Conservation (phyloP, 164 flowering plant genomes). For the Piper betle region DNA sequence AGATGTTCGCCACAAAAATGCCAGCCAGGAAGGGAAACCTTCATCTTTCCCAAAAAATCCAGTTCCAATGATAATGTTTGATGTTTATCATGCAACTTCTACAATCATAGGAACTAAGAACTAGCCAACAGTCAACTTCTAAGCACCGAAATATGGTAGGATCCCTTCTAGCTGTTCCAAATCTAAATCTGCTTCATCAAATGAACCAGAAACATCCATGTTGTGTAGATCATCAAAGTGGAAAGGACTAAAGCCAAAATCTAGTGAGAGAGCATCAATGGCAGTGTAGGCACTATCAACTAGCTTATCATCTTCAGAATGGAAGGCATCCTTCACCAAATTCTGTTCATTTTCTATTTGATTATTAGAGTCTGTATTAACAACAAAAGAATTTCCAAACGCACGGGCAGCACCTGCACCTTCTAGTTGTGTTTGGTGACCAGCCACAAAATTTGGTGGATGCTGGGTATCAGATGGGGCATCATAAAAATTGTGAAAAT, state of each 20-base stretch:
- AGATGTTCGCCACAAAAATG: too few relatives aligned
- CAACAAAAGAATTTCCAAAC: constrained; percentile 5
- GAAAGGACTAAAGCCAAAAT: constrained; percentile 27
- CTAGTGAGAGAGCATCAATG: constrained; percentile 22
- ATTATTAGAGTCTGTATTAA: constrained; percentile 19
- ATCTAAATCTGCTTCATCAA: constrained; percentile 25
- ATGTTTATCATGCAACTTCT: too few relatives aligned
- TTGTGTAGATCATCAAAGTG: constrained; percentile 8
- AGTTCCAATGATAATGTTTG: too few relatives aligned
- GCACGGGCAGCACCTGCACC: constrained; percentile 10
- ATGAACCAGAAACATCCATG: constrained; percentile 13
- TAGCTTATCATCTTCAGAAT: constrained; percentile 22
- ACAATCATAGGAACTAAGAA: not conserved
- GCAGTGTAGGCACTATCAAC: constrained; percentile 32
- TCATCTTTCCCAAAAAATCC: too few relatives aligned
- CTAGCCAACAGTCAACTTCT: constrained; percentile 5
- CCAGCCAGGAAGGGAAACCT: too few relatives aligned
- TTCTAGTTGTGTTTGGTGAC: constrained; percentile 17
- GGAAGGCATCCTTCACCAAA: constrained; percentile 32
- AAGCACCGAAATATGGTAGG: constrained; percentile 49
- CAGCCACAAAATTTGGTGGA: constrained; percentile 16
- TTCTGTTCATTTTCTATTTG: constrained; percentile 20
- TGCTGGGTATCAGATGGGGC: constrained; percentile 16
- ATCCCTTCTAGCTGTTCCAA: constrained; percentile 24
- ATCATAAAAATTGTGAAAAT: constrained; percentile 18